Base-by-base conservation (phyloP, 768 basidiomycete genomes). In the Boletellus sp. region DNA sequence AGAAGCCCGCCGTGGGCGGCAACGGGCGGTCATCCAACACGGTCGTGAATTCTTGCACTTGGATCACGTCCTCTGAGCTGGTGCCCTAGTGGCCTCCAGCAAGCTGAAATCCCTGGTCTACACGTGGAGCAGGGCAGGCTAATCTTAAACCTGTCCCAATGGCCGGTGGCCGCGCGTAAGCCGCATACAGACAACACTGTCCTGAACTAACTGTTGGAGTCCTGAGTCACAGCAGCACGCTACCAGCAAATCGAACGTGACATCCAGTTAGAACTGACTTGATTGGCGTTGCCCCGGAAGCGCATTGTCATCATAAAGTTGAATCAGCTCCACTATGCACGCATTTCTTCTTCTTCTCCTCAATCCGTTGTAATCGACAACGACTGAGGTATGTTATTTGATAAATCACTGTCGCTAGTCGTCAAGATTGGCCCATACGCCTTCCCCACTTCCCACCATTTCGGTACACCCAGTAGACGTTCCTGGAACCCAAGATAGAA, bases 341-440 rank as follows among this genome's bases (percentile, higher is more conserved):
- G n/a, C n/a, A n/a, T n/a, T n/a, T n/a, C n/a, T n/a, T n/a, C n/a
- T n/a, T n/a, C n/a, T n/a, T n/a, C n/a, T n/a, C n/a, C n/a, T n/a
- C n/a, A n/a, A n/a, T n/a, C n/a, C n/a, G n/a, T n/a, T n/a, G n/a
- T n/a, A n/a, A n/a, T n/a, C n/a, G n/a, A n/a, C n/a, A n/a, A n/a
- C n/a, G n/a, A n/a, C n/a, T n/a, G n/a, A n/a, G n/a, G n/a, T n/a
- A n/a, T n/a, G n/a, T n/a, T n/a, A n/a, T n/a, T n/a, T n/a, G n/a
- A n/a, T n/a, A n/a, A n/a, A n/a, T n/a, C n/a, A n/a, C 59, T 62
- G 15, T 53, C 53, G 15, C 39, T 48, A 3, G 62, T 63, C 17
- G 59, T 63, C 34, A 61, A 20, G 6, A 64, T 42, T 1, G 55
- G 41, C 16, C 64, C 59, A 34, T 65, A 60, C 1, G 42, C 38